Conservation (phyloP, 768 basidiomycete genomes). For the Rhodotorula babjevae region DNA sequence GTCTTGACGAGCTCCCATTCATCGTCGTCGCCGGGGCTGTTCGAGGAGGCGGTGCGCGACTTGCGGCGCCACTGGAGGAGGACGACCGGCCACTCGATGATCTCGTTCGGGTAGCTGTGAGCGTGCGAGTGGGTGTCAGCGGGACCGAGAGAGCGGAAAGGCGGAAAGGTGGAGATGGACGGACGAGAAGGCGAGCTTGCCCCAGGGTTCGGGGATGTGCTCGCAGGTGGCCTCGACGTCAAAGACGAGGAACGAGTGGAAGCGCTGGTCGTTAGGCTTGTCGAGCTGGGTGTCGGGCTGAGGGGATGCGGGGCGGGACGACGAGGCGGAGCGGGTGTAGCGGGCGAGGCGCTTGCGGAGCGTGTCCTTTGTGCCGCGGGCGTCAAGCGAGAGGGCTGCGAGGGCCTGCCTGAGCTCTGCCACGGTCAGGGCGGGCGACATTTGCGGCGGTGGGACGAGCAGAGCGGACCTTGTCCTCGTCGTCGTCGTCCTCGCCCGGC, state of each 20-base stretch:
- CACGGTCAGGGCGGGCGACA: conserved; percentile 25
- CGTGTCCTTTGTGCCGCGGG: conserved; percentile 48
- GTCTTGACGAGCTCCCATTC: conserved; percentile 59
- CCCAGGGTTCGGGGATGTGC: conserved; percentile 39
- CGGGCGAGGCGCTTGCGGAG: conserved; percentile 45
- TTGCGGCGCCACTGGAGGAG: conserved; percentile 64
- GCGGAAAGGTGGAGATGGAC: background rate
- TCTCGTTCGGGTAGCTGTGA: conserved; percentile 61
- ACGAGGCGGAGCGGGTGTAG: conserved; percentile 3
- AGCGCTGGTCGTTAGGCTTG: conserved; percentile 41
- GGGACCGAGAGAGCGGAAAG: no score
- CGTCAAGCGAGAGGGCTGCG: conserved; percentile 44
- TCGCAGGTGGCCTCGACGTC: conserved; percentile 84
- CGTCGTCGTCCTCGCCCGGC: background rate
- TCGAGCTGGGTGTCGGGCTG: background rate
- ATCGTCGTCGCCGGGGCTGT: conserved; percentile 53
- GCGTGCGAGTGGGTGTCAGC: conserved; percentile 47
- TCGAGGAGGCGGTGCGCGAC: background rate
- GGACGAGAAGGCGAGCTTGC: conserved; percentile 29
- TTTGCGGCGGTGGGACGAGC: background rate
- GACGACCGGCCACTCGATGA: conserved; percentile 93
- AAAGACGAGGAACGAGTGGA: conserved; percentile 76
- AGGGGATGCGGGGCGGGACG: background rate
- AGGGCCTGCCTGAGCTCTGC: conserved; percentile 45
- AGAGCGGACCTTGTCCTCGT: background rate